Conservation (phyloP, 441 rosid species). For the Pelargonium citronellum region DNA sequence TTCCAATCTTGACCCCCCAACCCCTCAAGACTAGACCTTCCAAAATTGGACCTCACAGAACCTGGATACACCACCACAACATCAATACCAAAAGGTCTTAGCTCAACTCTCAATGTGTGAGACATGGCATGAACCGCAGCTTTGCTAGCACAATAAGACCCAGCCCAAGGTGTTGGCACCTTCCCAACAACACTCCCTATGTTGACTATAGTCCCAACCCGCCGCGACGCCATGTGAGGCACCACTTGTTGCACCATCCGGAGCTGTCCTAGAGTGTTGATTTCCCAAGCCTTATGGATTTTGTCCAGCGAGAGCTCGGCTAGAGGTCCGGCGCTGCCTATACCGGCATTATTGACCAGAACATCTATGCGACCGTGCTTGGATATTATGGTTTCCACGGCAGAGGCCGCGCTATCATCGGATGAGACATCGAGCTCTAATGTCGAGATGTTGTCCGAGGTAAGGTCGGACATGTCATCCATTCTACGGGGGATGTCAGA, state of each 20-base stretch:
- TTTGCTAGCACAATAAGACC: constrained; percentile 54
- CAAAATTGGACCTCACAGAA: constrained; percentile 47
- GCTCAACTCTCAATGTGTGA: constrained; percentile 39
- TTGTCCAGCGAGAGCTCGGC: constrained; percentile 43
- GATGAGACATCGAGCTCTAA: constrained; percentile 51
- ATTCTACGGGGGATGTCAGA: constrained; percentile 39
- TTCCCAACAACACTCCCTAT: constrained; percentile 50
- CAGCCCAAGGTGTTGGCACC: constrained; percentile 57
- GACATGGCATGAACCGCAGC: constrained; percentile 57
- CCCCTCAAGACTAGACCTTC: constrained; percentile 30
- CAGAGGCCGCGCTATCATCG: constrained; percentile 37
- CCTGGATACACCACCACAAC: constrained; percentile 47
- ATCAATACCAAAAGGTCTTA: constrained; percentile 49
- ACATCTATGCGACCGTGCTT: constrained; percentile 41
- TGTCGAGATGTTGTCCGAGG: constrained; percentile 26
- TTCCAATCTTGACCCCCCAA: constrained; percentile 41
- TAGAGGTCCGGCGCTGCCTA: constrained; percentile 47
- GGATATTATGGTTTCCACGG: constrained; percentile 30
- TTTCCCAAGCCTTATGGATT: constrained; percentile 48
- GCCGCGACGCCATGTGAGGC: constrained; percentile 44
- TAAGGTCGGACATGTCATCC: constrained; percentile 36
- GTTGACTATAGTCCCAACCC: constrained; percentile 46
- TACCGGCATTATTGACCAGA: constrained; percentile 48
- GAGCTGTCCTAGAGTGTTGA: constrained; percentile 51
- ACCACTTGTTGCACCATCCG: constrained; percentile 59